Base-by-base conservation (phyloP, 2,329 filamentous ascomycete species). In the Cladosporium halotolerans region DNA sequence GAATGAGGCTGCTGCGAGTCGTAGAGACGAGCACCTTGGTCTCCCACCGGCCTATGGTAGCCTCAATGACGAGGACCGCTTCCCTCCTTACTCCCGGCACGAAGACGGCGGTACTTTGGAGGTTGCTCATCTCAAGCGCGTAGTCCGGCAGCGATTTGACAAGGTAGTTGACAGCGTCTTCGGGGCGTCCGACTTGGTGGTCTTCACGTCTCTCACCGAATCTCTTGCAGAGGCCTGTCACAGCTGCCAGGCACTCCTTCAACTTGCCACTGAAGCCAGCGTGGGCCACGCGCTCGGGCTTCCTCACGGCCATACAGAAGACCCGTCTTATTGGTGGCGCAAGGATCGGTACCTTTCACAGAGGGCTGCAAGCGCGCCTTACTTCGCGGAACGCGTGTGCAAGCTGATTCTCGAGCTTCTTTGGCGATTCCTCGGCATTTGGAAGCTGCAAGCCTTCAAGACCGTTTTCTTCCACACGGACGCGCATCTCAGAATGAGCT, bases 21-120 rank as follows among this genome's bases (percentile, higher is more conserved):
- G 47, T 10, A 43, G 28, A 9, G 38, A 50, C 11, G 47, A 42
- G 23, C 10, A 33, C 13, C 47, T n/a, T 11, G 47, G 39, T n/a
- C 53, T 63, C n/a, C 63, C 63, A n/a, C 63, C 62, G 3, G 57
- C 61, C 3, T 66, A 66, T 38, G 60, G 61, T 9, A 55, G 56
- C 14, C 56, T 66, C 5, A 52, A 58, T 33, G 61, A 61, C 9
- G 53, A 56, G 14, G 55, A 60, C 9, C 50, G 28, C n/a, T 50
- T 52, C 11, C 54, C 55, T 23, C 60, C 61, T 3, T 61, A 58
- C 39, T 53, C 36, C 36, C 50, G 43, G n/a, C 48, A 45, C 31
- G 51, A 55, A 14, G 56, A 54, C 46, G 46, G 32, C 6, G 58
- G 60, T 16, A 36, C 46, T 3, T 14, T 59, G 2, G 57, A 60